Conservation (phyloP, 2,329 filamentous ascomycete species). For the Metarhizium rileyi region DNA sequence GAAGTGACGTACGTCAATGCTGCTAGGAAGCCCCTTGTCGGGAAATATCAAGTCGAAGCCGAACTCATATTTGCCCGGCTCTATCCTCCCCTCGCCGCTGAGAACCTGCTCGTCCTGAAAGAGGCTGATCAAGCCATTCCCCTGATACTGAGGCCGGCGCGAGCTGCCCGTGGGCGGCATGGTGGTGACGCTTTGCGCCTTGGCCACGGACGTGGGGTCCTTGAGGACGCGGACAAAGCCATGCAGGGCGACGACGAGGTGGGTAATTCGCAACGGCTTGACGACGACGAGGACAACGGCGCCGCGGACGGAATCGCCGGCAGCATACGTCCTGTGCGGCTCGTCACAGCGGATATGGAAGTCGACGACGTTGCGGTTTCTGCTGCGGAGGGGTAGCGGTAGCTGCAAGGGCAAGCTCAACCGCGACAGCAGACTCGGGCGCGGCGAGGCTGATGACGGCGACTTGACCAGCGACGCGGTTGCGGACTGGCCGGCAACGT, state of each 20-base stretch:
- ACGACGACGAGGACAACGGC: slow-evolving; percentile 62
- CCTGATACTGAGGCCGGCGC: slow-evolving; percentile 48
- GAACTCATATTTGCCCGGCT: slow-evolving; percentile 69
- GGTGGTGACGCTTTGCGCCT: slow-evolving; percentile 36
- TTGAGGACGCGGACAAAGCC: slow-evolving; percentile 75
- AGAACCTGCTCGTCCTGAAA: slow-evolving; percentile 77
- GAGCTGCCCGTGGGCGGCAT: slow-evolving; percentile 28
- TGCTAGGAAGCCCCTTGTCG: slow-evolving; percentile 66
- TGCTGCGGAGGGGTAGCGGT: slow-evolving; percentile 38
- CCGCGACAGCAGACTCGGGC: slow-evolving; percentile 39
- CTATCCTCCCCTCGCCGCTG: slow-evolving; percentile 67
- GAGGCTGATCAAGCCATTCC: slow-evolving; percentile 68
- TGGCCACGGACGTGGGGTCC: slow-evolving; percentile 48
- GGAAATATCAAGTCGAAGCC: slow-evolving; percentile 67
- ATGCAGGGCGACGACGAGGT: slow-evolving; percentile 68
- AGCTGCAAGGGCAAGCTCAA: slow-evolving; percentile 35
- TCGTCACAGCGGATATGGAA: slow-evolving; percentile 71
- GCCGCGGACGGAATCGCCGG: slow-evolving; percentile 65
- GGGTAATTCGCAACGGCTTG: slow-evolving; percentile 68
- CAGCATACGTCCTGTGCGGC: slow-evolving; percentile 65
- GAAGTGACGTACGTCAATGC: slow-evolving; percentile 68
- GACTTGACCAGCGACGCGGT: slow-evolving; percentile 9
- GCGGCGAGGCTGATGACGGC: slow-evolving; percentile 15
- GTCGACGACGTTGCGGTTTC: slow-evolving; percentile 59
- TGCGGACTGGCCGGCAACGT: slow-evolving; percentile 14